Base-by-base conservation (phyloP, 805 yeast species). In the Lipomyces sp. region DNA sequence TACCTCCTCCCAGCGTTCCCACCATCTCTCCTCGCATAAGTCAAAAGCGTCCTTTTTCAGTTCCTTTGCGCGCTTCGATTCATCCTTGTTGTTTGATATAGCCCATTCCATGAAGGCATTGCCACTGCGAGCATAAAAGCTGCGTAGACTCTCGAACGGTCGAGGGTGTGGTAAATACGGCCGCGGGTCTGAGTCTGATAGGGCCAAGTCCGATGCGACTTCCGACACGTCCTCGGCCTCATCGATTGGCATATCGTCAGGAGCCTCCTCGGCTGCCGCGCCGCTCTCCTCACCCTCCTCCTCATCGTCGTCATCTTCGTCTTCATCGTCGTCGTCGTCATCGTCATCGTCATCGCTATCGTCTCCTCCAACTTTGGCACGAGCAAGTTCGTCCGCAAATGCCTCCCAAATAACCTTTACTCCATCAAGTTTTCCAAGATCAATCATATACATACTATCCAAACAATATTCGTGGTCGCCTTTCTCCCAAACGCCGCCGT, bases 141-240 rank as follows among this genome's bases (percentile, higher is more conserved):
- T 82, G 60, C 96, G 81, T 53, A 91, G 73, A 1, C 80, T 71
- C 70, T 91, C 98, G 63, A 91, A 93, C 5, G 96, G 83, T 64
- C 90, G 89, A 32, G 98, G 98, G 66, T 90, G 97, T 42, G 98
- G 97, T 48, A 91, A 75, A 95, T 96, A 91, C 16, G 98, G 96
- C 66, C 95, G 80, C 39, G 84, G 85, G 68, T 91, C 98, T 28
- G 46, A 33, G 40, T 80, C 82, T 54, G 78, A 84, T 2, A 74
- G 81, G 28, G 74, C 83, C 40, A 74, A 83, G 1, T 66, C 78
- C 13, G 75, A 86, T 37, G 76, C 84, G 38, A 77, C 84, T 37
- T 80, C 89, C 38, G 80, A 86, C n/a, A 78, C 86, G 23, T 78
- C 86, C 19, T 77, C 84, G 8, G 71, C 82, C n/a, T 72, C 83